Percentiles rank a stretch among this genome's conserved stretches.
These are phyloP conservation scores for Avena atlantica DNA, from an alignment of 176 grass and related monocot species.

Conservation along the genomic window DNA sequence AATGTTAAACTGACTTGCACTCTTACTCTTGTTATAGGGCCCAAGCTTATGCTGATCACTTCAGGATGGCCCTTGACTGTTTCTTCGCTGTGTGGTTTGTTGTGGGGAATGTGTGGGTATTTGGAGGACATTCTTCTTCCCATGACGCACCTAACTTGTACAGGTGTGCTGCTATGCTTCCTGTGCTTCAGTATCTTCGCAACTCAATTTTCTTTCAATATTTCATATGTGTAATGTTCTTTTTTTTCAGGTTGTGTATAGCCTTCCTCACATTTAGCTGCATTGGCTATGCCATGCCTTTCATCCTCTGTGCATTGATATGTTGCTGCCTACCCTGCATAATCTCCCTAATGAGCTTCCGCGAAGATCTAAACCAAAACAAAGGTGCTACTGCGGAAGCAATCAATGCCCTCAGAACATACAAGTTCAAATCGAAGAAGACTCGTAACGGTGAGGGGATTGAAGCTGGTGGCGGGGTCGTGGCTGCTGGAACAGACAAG, in stretches of 20 bases:
- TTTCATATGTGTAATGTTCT: conserved; percentile 46
- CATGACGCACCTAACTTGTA: conserved; percentile 84
- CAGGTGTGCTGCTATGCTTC: conserved; percentile 58
- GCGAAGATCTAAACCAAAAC: conserved; percentile 67
- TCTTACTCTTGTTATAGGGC: conserved; percentile 54
- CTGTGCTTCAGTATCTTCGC: conserved; percentile 18
- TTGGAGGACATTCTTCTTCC: conserved; percentile 83
- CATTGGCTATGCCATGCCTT: conserved; percentile 96
- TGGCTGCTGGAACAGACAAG: conserved; percentile 78
- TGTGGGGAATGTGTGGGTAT: conserved; percentile 97
- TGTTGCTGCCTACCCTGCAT: conserved; percentile 98
- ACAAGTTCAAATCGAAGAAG: conserved; percentile 75
- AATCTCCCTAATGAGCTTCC: conserved; percentile 78
- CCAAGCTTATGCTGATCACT: conserved; percentile 77
- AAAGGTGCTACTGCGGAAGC: conserved; percentile 76
- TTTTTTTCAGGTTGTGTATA: conserved; percentile 86
- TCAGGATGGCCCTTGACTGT: conserved; percentile 95
- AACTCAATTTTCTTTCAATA: conserved; percentile 27
- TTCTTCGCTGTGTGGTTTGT: conserved; percentile 99
- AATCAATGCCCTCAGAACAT: conserved; percentile 76
- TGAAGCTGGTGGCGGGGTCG: conserved; percentile 59
- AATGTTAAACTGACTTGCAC: not conserved
- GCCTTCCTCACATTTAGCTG: conserved; percentile 98
- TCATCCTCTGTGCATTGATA: conserved; percentile 88
- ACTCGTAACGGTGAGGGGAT: conserved; percentile 48